Evolutionary conservation across 2,329 filamentous ascomycete species (phyloP).

Genomic region (Cercospora beticola): DNA sequence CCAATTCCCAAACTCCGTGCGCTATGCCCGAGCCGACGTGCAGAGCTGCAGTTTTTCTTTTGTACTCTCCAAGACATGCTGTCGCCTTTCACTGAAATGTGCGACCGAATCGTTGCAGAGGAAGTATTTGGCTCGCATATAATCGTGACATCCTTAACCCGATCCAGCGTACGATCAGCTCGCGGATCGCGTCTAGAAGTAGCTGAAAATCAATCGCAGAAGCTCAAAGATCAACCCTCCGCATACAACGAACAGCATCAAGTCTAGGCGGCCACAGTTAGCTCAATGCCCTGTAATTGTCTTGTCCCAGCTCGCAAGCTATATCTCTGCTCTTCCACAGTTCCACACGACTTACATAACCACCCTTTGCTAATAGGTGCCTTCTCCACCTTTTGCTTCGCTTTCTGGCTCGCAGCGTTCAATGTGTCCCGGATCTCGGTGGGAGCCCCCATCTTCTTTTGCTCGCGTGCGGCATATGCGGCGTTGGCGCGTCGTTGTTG

Average conservation of each 20-base stretch:
- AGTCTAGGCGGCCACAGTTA: conserved; percentile 41
- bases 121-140: too few species aligned
- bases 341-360: conserved; percentile 54
- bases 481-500: conserved; percentile 79
- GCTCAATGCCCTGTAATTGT: neutral
- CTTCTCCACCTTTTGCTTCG: conserved; percentile 35
- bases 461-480: conserved; percentile 73
- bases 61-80: neutral
- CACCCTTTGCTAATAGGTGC: conserved; percentile 57
- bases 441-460: conserved; percentile 70
- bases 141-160: neutral
- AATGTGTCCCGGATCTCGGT: conserved; percentile 40
- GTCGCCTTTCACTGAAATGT: neutral
- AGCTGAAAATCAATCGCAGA: conserved; percentile 48
- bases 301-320: too few species aligned
- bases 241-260: conserved; percentile 63
- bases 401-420: conserved; percentile 51
- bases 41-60: neutral
- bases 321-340: too few species aligned
- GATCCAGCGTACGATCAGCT: neutral
- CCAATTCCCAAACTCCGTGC: neutral
- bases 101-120: neutral
- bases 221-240: conserved; percentile 62
- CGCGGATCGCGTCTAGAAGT: neutral
- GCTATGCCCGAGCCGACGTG: neutral